Evolutionary conservation across 306 rosid species (phyloP).

Genomic region (Dryas octopetala): DNA sequence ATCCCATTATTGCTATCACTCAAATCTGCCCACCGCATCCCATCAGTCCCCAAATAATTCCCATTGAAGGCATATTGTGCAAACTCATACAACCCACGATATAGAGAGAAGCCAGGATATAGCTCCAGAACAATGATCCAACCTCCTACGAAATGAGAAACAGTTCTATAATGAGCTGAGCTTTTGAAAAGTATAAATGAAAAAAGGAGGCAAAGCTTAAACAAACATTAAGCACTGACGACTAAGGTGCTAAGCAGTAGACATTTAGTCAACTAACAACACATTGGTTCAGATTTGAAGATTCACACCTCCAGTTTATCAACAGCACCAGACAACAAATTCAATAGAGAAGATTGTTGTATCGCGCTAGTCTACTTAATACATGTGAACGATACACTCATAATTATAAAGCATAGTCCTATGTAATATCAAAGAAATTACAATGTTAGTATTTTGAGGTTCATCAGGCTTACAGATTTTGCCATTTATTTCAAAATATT

Average conservation of each 20-base stretch:
- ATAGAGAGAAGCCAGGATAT: slow-evolving; percentile 80
- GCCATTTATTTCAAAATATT: no score
- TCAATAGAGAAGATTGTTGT: no score
- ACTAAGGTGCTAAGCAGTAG: neutral
- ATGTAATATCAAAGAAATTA: no score
- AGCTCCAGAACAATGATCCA: slow-evolving; percentile 77
- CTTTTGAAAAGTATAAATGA: neutral
- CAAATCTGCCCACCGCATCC: slow-evolving; percentile 86
- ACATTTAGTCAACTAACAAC: no score
- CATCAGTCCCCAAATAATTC: slow-evolving; percentile 58
- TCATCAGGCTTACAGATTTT: no score
- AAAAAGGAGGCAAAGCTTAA: neutral
- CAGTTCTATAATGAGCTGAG: neutral
- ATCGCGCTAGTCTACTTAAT: no score
- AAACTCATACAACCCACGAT: slow-evolving; percentile 85
- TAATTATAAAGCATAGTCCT: no score
- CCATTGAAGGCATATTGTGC: slow-evolving; percentile 63
- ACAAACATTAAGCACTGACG: neutral
- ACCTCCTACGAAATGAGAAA: slow-evolving; percentile 47
- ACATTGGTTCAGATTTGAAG: no score
- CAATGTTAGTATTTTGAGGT: no score
- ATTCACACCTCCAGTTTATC: no score
- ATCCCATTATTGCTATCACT: slow-evolving; percentile 69
- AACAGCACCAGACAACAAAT: no score
- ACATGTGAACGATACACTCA: no score